Conservation (phyloP, 2,329 filamentous ascomycete species). For the Xylariaceae sp. region DNA sequence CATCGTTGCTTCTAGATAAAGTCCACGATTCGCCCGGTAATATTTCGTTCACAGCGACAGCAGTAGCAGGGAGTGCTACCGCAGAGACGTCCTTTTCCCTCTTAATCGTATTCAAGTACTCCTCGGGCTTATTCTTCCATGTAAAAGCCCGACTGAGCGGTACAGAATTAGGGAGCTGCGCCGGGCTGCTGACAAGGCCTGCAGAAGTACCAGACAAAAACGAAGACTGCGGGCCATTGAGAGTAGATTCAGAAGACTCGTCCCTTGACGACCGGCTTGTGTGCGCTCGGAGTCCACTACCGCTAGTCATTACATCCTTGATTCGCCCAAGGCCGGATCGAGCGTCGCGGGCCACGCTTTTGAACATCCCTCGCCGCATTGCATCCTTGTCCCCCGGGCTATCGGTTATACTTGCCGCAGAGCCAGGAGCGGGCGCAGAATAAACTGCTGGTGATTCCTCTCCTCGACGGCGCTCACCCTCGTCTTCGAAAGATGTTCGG, state of each 20-base stretch:
- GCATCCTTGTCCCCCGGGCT: slow-evolving; percentile 60
- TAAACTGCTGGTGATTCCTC: slow-evolving; percentile 55
- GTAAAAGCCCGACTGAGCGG: slow-evolving; percentile 60
- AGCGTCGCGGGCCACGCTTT: slow-evolving; percentile 81
- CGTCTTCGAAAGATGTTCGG: slow-evolving; percentile 58
- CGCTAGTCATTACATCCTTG: slow-evolving; percentile 75
- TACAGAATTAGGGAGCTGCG: slow-evolving; percentile 36
- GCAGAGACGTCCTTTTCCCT: slow-evolving; percentile 42
- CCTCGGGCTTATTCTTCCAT: slow-evolving; percentile 69
- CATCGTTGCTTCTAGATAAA: slow-evolving; percentile 25
- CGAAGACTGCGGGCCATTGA: slow-evolving; percentile 44
- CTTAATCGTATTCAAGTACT: slow-evolving; percentile 55
- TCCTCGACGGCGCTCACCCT: slow-evolving; percentile 50
- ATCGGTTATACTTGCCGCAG: slow-evolving; percentile 54
- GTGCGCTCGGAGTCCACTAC: slow-evolving; percentile 62
- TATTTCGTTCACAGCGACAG: slow-evolving; percentile 23
- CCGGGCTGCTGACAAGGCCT: slow-evolving; percentile 43
- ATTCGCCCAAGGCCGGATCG: slow-evolving; percentile 83
- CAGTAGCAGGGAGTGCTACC: slow-evolving; percentile 20
- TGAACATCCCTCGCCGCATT: slow-evolving; percentile 71
- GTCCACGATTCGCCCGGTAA: slow-evolving; percentile 20
- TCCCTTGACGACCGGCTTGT: slow-evolving; percentile 62
- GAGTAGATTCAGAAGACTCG: slow-evolving; percentile 51
- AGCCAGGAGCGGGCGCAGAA: slow-evolving; percentile 51
- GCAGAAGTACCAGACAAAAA: slow-evolving; percentile 46